Conservation (phyloP, 106 monocot genomes). For the Dioscorea dumetorum region DNA sequence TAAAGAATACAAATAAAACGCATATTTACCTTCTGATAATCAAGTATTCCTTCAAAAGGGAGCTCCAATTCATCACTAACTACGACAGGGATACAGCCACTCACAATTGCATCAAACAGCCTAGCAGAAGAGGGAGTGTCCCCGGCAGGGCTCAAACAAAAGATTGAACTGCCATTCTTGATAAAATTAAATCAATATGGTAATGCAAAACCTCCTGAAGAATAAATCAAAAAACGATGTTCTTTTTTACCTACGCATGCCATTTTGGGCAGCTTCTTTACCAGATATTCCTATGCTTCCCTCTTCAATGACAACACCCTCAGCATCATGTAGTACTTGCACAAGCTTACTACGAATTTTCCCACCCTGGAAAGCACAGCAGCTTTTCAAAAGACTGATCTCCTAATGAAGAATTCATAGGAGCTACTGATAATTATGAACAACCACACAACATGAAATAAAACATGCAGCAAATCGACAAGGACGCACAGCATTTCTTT, state of each 20-base stretch:
- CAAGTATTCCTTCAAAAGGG: no score
- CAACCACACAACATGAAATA: no score
- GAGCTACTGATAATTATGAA: neutral
- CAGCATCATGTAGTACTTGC: slow-evolving; percentile 31
- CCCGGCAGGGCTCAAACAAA: slow-evolving; percentile 96
- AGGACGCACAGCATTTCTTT: slow-evolving; percentile 83
- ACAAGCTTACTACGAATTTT: slow-evolving; percentile 88
- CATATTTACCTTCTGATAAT: slow-evolving; percentile 52
- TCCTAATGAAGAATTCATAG: neutral
- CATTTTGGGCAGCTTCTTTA: slow-evolving; percentile 70
- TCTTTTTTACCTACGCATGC: slow-evolving; percentile 75
- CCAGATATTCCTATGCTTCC: slow-evolving; percentile 73
- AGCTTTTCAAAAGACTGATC: neutral
- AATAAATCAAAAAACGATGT: no score
- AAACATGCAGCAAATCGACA: no score
- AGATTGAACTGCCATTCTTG: slow-evolving; percentile 58
- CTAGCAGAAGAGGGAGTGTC: slow-evolving; percentile 98
- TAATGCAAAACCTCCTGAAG: neutral
- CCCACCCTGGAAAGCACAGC: slow-evolving; percentile 48
- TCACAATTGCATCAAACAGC: slow-evolving; percentile 93
- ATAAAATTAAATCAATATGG: neutral
- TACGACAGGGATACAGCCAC: slow-evolving; percentile 92
- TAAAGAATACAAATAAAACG: neutral
- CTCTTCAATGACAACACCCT: slow-evolving; percentile 75
- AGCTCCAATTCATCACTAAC: no score